A percentile compares a stretch with the other conserved stretches of the same genome.
Conservation (phyloP, 441 rosid genomes). For the Gossypium trilobum region DNA sequence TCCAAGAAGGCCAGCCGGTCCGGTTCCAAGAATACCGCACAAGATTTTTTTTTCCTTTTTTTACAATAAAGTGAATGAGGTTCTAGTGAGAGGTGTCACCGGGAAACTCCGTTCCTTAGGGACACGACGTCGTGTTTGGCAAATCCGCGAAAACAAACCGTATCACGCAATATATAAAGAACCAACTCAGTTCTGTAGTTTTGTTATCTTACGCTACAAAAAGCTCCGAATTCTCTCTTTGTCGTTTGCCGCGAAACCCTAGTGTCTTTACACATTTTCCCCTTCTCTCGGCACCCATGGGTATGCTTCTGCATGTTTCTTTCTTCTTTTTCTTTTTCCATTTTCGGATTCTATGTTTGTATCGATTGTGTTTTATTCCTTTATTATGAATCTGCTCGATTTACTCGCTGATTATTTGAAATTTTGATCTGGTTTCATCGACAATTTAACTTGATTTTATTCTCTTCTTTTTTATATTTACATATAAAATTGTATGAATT, state of each 20-base stretch:
- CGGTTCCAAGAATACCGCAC: no score
- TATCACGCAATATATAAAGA: not conserved
- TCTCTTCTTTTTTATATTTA: not conserved
- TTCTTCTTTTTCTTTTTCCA: not conserved
- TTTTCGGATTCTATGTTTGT: not conserved
- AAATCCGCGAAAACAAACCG: not conserved
- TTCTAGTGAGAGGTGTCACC: not conserved
- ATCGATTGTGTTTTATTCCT: not conserved
- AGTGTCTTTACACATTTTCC: not conserved
- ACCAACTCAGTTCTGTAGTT: not conserved
- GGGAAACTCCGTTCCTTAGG: not conserved
- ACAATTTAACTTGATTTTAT: not conserved
- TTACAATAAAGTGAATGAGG: no score
- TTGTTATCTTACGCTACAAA: not conserved
- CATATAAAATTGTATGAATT: not conserved
- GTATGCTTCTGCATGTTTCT: not conserved
- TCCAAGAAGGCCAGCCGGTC: no score
- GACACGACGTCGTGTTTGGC: not conserved
- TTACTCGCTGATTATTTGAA: not conserved
- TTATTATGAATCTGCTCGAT: not conserved
- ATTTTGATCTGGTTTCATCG: not conserved
- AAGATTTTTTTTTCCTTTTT: no score
- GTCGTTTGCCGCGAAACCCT: not conserved
- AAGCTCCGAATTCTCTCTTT: not conserved
- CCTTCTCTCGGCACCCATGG: conserved; percentile 2